Evolutionary conservation across 331 rosid genomes (phyloP).

Genomic region (Pyrus hybrid): DNA sequence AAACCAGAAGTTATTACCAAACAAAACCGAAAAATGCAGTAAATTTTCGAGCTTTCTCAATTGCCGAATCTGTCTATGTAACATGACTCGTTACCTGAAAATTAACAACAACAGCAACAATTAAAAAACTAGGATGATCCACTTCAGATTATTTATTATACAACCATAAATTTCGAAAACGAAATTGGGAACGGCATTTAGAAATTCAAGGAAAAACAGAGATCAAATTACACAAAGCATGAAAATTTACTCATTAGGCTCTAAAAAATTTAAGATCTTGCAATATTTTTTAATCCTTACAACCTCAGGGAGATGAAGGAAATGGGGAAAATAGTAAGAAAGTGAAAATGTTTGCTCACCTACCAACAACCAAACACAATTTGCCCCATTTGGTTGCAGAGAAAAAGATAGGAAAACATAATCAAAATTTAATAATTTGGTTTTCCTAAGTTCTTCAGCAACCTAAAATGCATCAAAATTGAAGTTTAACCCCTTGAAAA

Average conservation of each 20-base stretch:
- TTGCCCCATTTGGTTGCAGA: constrained; percentile 26
- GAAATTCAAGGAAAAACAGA: not conserved
- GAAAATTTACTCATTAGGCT: not conserved
- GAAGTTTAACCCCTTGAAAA: not conserved
- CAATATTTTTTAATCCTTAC: not conserved
- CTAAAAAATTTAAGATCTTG: not conserved
- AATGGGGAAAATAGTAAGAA: constrained; percentile 9
- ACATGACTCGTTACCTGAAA: constrained; percentile 18
- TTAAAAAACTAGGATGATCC: not conserved
- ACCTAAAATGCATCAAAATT: constrained; percentile 1
- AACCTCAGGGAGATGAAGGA: not conserved
- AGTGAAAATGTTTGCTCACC: constrained; percentile 38
- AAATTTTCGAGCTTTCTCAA: constrained; percentile 11
- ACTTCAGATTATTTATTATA: not conserved
- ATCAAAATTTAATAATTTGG: not conserved
- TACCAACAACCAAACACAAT: constrained; percentile 49
- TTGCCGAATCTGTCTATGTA: constrained; percentile 16
- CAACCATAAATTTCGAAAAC: not conserved
- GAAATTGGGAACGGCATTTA: not conserved
- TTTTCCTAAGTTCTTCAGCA: not conserved
- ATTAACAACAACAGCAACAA: not conserved
- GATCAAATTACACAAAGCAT: not conserved
- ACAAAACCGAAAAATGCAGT: not conserved
- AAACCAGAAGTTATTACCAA: constrained; percentile 21
- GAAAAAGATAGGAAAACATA: constrained; percentile 19